phyloP scores from a whole-genome alignment of 306 rosid genomes.

The Quercus dentata region DNA sequence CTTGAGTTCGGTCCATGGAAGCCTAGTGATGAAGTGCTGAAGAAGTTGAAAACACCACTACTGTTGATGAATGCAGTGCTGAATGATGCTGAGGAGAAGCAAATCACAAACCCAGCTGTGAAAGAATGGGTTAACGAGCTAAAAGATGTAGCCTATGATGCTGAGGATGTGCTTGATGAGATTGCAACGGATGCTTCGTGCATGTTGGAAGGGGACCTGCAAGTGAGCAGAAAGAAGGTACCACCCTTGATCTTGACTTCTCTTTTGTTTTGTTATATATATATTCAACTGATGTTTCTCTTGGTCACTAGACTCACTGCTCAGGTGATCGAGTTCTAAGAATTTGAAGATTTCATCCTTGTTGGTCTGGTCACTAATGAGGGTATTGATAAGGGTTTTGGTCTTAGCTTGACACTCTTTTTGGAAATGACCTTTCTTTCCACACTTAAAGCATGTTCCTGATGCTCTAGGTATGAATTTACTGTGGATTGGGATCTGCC shows the following conservation, averaged over 20 bases:
- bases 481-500: no score
- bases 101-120: slow-evolving; percentile 3
- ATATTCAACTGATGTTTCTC: no score
- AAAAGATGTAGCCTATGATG: slow-evolving; percentile 8
- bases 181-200: slow-evolving; percentile 6
- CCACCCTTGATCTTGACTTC: neutral
- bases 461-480: no score
- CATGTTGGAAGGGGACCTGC: neutral
- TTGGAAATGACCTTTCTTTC: no score
- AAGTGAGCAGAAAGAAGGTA: slow-evolving; percentile 7
- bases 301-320: no score
- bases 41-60: neutral
- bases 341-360: no score
- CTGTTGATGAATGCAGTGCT: slow-evolving; percentile 13
- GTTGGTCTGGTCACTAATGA: no score
- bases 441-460: no score
- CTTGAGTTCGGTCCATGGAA: slow-evolving; percentile 3
- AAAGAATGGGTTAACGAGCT: slow-evolving; percentile 30
- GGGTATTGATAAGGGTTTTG: no score
- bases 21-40: neutral
- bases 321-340: no score
- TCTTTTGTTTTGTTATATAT: neutral
- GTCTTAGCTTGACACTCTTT: no score
- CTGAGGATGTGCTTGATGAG: slow-evolving; percentile 34
- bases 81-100: slow-evolving; percentile 38